phyloP scores from a whole-genome alignment of 1,284 basidiomycete species.

The Chondrostereum purpureum region DNA sequence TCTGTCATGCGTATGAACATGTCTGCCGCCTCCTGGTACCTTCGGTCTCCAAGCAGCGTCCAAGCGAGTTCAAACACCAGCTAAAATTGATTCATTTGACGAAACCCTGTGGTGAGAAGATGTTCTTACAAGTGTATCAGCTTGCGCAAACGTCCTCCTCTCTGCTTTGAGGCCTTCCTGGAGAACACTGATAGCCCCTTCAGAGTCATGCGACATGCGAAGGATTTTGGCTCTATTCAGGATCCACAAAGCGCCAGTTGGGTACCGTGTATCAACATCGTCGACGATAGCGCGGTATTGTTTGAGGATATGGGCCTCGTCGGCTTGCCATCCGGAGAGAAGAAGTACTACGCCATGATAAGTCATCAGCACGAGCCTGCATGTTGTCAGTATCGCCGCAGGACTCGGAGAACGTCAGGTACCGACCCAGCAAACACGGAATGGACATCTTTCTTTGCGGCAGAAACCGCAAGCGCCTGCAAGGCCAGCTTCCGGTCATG shows the following conservation, averaged over 20 bases:
- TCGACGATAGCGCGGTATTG: slow-evolving; percentile 61
- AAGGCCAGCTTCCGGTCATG: slow-evolving; percentile 63
- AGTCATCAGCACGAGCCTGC: slow-evolving; percentile 71
- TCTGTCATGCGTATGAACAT: slow-evolving; percentile 58
- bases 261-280: slow-evolving; percentile 47
- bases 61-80: slow-evolving; percentile 73
- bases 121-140: slow-evolving; percentile 55
- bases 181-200: slow-evolving; percentile 57
- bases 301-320: slow-evolving; percentile 54
- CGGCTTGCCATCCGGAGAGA: slow-evolving; percentile 66
- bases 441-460: slow-evolving; percentile 61
- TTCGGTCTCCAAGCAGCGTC: slow-evolving; percentile 59
- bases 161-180: slow-evolving; percentile 50
- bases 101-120: background rate
- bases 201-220: slow-evolving; percentile 59
- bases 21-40: slow-evolving; percentile 61
- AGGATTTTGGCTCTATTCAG: slow-evolving; percentile 74
- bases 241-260: slow-evolving; percentile 68
- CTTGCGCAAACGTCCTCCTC: slow-evolving; percentile 55
- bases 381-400: slow-evolving; percentile 2
- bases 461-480: slow-evolving; percentile 60
- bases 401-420: background rate
- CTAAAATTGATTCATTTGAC: slow-evolving; percentile 24
- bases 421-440: slow-evolving; percentile 65
- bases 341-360: slow-evolving; percentile 69